Evolutionary conservation across 1,284 basidiomycete species (phyloP).

Genomic region (Malassezia globosa): DNA sequence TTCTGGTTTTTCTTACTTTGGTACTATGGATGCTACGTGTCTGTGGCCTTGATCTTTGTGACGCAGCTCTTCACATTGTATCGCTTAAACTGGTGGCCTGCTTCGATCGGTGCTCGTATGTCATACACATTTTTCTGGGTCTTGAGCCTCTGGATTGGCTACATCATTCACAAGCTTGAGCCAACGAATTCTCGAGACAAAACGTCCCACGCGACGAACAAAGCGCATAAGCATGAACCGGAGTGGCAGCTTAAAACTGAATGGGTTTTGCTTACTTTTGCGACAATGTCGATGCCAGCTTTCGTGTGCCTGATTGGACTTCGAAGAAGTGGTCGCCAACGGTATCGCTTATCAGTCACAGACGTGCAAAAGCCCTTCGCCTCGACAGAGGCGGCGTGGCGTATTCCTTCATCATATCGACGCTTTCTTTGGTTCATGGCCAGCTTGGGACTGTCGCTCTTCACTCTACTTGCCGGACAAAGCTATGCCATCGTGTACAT

Average conservation of each 20-base stretch:
- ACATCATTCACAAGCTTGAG: slow-evolving; percentile 48
- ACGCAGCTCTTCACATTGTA: slow-evolving; percentile 55
- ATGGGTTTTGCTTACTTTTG: slow-evolving; percentile 54
- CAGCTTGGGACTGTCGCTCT: slow-evolving; percentile 51
- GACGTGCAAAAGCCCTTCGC: slow-evolving; percentile 50
- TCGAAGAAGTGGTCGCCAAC: slow-evolving; percentile 36
- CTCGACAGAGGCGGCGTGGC: slow-evolving; percentile 45
- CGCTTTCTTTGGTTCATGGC: slow-evolving; percentile 55
- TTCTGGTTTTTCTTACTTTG: slow-evolving; percentile 46
- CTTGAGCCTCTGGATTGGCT: slow-evolving; percentile 49
- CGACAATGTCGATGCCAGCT: slow-evolving; percentile 54
- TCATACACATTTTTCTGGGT: slow-evolving; percentile 53
- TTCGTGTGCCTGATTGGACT: slow-evolving; percentile 44
- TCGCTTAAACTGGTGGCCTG: slow-evolving; percentile 50
- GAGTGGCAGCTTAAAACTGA: slow-evolving; percentile 55
- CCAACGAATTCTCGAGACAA: slow-evolving; percentile 14
- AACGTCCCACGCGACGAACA: not conserved
- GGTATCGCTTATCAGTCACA: slow-evolving; percentile 46
- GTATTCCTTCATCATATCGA: slow-evolving; percentile 53
- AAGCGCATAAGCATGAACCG: not conserved
- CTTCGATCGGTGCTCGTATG: slow-evolving; percentile 50
- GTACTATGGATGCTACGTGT: slow-evolving; percentile 45
- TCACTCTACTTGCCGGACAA: slow-evolving; percentile 54
- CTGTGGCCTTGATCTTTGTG: slow-evolving; percentile 51
- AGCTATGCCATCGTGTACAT: slow-evolving; percentile 54